Evolutionary conservation across 2,329 filamentous ascomycete species (phyloP).

Genomic region (Colletotrichum tropicicola): DNA sequence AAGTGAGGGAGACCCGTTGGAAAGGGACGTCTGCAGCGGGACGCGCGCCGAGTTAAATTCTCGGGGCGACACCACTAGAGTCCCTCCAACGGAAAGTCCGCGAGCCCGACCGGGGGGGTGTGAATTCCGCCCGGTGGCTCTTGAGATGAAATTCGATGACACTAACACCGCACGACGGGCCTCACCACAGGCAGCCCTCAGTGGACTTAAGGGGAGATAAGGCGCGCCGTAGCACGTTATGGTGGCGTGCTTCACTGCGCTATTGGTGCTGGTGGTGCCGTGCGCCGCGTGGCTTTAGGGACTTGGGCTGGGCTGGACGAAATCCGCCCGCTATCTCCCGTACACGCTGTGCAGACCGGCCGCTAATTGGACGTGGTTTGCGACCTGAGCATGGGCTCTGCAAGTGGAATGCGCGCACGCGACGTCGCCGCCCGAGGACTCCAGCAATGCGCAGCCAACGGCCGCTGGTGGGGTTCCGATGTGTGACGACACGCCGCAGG

Average conservation of each 20-base stretch:
- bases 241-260: background rate
- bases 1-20: background rate
- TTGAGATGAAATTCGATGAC: conserved; percentile 15
- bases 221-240: background rate
- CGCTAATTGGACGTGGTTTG: background rate
- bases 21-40: conserved; percentile 18
- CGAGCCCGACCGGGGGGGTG: conserved; percentile 20
- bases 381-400: no score
- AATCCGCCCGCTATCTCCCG: conserved; percentile 1
- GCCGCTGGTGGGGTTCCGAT: background rate
- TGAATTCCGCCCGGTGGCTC: background rate
- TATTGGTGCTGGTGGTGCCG: conserved; percentile 1
- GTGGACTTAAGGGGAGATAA: conserved; percentile 27
- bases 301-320: background rate
- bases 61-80: conserved; percentile 26
- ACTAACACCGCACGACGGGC: background rate
- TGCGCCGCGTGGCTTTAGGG: conserved; percentile 20
- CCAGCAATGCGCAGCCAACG: background rate
- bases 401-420: conserved; percentile 16
- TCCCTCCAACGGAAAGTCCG: conserved; percentile 27
- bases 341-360: background rate
- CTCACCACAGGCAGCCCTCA: background rate
- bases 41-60: conserved; percentile 28
- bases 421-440: conserved; percentile 2
- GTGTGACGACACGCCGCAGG: background rate